Conservation (phyloP, 129 eudicot species). For the Sambucus nigra region DNA sequence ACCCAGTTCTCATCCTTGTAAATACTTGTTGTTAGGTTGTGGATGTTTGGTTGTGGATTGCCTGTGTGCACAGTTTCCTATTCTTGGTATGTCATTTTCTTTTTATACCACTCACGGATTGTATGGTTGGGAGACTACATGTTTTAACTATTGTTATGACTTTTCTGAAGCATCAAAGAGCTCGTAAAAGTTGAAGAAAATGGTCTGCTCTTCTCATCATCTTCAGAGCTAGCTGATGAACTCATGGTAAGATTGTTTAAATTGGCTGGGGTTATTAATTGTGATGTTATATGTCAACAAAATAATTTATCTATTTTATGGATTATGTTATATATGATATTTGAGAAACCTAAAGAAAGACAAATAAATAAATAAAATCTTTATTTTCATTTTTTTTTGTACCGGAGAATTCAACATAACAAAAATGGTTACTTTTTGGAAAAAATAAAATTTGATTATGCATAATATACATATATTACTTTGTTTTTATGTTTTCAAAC, state of each 20-base stretch:
- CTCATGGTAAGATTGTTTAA: constrained; percentile 53
- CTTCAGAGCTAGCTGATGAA: constrained; percentile 23
- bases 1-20: neutral
- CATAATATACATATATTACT: no score
- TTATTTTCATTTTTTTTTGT: no score
- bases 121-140: neutral
- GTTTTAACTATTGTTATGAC: neutral
- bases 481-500: neutral
- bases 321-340: neutral
- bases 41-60: constrained; percentile 67
- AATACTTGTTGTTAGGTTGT: constrained; percentile 87
- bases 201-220: constrained; percentile 1
- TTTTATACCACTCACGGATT: neutral
- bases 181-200: constrained; percentile 3
- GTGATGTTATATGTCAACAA: neutral
- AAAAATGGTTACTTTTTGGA: no score
- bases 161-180: constrained; percentile 3
- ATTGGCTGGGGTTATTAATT: neutral
- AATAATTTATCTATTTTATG: neutral
- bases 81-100: constrained; percentile 2
- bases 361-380: no score
- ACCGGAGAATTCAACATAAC: no score
- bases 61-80: neutral
- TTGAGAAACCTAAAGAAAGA: no score
- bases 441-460: no score